Evolutionary conservation across 2,329 filamentous ascomycete species (phyloP).

Genomic region (Myriosclerotinia scirpicola): DNA sequence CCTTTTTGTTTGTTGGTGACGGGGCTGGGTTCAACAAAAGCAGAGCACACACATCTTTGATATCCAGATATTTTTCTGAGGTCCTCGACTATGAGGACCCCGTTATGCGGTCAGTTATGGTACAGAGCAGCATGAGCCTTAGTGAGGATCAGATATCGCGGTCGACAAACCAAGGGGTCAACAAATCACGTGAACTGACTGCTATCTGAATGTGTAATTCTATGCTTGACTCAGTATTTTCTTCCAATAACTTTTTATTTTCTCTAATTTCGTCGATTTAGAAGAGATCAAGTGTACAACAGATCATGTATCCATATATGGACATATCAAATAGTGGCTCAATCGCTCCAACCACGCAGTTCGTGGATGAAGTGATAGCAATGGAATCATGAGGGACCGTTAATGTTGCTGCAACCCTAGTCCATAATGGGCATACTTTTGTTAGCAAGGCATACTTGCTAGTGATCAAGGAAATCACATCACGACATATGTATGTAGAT

Average conservation of each 20-base stretch:
- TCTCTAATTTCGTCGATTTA: neutral
- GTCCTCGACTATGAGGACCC: accelerated
- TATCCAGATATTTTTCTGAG: neutral
- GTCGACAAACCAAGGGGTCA: neutral
- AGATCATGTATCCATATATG: too few relatives aligned
- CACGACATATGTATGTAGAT: neutral
- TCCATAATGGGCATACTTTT: neutral
- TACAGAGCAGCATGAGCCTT: too few relatives aligned
- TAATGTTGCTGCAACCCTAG: neutral
- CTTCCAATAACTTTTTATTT: neutral
- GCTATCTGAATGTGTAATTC: neutral
- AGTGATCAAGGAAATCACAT: neutral
- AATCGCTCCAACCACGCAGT: neutral
- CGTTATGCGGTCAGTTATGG: neutral
- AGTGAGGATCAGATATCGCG: neutral
- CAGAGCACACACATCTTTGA: neutral
- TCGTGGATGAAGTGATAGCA: neutral
- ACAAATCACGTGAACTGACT: neutral
- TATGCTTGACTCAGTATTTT: neutral
- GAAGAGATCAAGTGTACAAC: accelerated
- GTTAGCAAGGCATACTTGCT: neutral
- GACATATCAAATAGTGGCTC: too few relatives aligned
- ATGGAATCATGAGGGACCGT: neutral
- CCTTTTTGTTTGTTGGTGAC: too few relatives aligned
- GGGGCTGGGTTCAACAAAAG: neutral